These are phyloP conservation scores for Suhomyces faveliae DNA, from an alignment of 805 yeast species.

Conservation along the genomic window DNA sequence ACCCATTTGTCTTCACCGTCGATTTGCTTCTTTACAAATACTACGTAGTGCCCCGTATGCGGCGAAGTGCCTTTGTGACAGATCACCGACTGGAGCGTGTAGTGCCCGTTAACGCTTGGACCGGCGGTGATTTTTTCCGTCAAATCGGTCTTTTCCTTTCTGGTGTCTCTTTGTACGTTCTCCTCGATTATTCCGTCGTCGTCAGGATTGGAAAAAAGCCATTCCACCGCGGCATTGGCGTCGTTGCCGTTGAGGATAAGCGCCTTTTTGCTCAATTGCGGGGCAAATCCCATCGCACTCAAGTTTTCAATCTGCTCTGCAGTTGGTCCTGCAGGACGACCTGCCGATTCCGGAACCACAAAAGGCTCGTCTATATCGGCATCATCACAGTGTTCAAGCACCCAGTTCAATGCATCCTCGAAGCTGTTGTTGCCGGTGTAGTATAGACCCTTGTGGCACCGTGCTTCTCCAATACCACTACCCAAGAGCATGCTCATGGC, in stretches of 20 bases:
- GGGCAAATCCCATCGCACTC: slow-evolving; percentile 75
- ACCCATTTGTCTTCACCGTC: slow-evolving; percentile 58
- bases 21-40: slow-evolving; percentile 52
- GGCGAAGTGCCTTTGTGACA: slow-evolving; percentile 90
- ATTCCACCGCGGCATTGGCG: slow-evolving; percentile 78
- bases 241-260: slow-evolving; percentile 57
- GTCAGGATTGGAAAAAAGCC: slow-evolving; percentile 83
- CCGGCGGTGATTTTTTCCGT: slow-evolving; percentile 12
- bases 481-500: slow-evolving; percentile 55
- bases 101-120: slow-evolving; percentile 27
- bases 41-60: slow-evolving; percentile 92
- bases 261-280: slow-evolving; percentile 69
- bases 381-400: slow-evolving; percentile 87
- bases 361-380: slow-evolving; percentile 69
- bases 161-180: slow-evolving; percentile 25
- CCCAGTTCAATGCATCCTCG: slow-evolving; percentile 87
- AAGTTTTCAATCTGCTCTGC: slow-evolving; percentile 48
- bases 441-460: slow-evolving; percentile 66
- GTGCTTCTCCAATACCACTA: slow-evolving; percentile 85
- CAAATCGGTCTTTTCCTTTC: slow-evolving; percentile 17
- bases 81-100: slow-evolving; percentile 59
- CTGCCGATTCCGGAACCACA: slow-evolving; percentile 19
- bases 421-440: slow-evolving; percentile 62
- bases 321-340: slow-evolving; percentile 24
- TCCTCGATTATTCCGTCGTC: slow-evolving; percentile 60